phyloP scores from a whole-genome alignment of 139 green algal species.

The Nannochloris sp. region DNA sequence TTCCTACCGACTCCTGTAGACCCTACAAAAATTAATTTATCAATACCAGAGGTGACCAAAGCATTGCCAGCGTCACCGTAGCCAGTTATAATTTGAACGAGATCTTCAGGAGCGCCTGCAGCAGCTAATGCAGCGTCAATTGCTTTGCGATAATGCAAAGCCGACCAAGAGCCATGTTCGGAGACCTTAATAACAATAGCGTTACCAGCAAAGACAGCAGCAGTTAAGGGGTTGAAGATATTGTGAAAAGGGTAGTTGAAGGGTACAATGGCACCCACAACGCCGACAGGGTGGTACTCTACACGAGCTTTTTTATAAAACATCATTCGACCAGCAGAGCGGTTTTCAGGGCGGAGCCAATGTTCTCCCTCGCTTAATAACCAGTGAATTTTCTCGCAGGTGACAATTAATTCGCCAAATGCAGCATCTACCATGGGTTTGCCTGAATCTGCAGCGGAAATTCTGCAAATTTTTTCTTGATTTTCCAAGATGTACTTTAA shows the following conservation, averaged over 20 bases:
- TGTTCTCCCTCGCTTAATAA: slow-evolving; percentile 75
- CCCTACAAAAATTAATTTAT: slow-evolving; percentile 92
- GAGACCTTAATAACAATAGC: slow-evolving; percentile 93
- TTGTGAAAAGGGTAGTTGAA: slow-evolving; percentile 99
- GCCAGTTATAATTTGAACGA: slow-evolving; percentile 91
- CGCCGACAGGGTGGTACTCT: slow-evolving; percentile 87
- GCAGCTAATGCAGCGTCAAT: slow-evolving; percentile 78
- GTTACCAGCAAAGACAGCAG: slow-evolving; percentile 90
- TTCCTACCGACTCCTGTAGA: slow-evolving; percentile 53
- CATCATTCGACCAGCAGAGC: slow-evolving; percentile 80
- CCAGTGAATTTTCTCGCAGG: slow-evolving; percentile 96
- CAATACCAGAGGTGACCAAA: slow-evolving; percentile 71
- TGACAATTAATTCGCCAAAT: slow-evolving; percentile 92
- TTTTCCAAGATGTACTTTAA: slow-evolving; percentile 87
- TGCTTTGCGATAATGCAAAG: slow-evolving; percentile 68
- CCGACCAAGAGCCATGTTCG: slow-evolving; percentile 86
- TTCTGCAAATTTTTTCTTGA: slow-evolving; percentile 87
- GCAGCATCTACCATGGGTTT: slow-evolving; percentile 92
- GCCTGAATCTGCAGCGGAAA: slow-evolving; percentile 83
- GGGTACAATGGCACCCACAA: slow-evolving; percentile 94
- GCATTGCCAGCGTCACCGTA: slow-evolving; percentile 85
- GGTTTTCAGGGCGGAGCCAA: slow-evolving; percentile 68
- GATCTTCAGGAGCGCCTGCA: slow-evolving; percentile 66
- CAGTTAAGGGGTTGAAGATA: slow-evolving; percentile 92
- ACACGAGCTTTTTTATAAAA: slow-evolving; percentile 93